A percentile compares a stretch with the other conserved stretches of the same genome.
These are phyloP conservation scores for Mucor velutinosus DNA, from an alignment of 371 early-diverging fungal species.

Conservation along the genomic window DNA sequence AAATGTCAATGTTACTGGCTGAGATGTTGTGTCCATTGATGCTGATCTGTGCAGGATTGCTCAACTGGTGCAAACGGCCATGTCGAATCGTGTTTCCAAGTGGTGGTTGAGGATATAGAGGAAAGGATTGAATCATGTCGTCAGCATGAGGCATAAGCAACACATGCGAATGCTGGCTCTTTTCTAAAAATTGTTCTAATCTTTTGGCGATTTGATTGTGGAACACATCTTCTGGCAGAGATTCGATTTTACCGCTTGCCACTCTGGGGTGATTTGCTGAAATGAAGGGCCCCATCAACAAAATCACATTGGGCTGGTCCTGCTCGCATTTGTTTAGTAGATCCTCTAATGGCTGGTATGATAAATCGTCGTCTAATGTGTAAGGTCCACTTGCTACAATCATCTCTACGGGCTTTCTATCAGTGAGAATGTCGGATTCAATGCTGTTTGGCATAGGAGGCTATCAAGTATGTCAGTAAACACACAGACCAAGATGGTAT, in stretches of 20 bases:
- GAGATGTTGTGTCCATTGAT: constrained; percentile 83
- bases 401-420: constrained; percentile 61
- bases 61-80: constrained; percentile 51
- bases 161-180: constrained; percentile 49
- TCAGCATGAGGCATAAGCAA: constrained; percentile 76
- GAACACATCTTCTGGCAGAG: constrained; percentile 71
- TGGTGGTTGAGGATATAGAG: constrained; percentile 85
- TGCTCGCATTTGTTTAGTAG: constrained; percentile 58
- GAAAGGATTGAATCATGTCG: constrained; percentile 73
- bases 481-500: neutral
- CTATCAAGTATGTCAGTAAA: constrained; percentile 8
- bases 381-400: constrained; percentile 85
- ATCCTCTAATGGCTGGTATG: constrained; percentile 79
- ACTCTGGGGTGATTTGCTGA: constrained; percentile 70
- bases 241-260: constrained; percentile 53
- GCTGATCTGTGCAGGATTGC: constrained; percentile 82
- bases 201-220: constrained; percentile 52
- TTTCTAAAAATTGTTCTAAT: constrained; percentile 46
- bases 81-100: constrained; percentile 40
- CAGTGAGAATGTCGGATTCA: constrained; percentile 26
- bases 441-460: constrained; percentile 38
- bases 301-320: constrained; percentile 75
- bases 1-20: constrained; percentile 70
- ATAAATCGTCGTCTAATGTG: constrained; percentile 73
- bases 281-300: constrained; percentile 90